Base-by-base conservation (phyloP, 2,329 filamentous ascomycete species). In the Penicillium sp. region DNA sequence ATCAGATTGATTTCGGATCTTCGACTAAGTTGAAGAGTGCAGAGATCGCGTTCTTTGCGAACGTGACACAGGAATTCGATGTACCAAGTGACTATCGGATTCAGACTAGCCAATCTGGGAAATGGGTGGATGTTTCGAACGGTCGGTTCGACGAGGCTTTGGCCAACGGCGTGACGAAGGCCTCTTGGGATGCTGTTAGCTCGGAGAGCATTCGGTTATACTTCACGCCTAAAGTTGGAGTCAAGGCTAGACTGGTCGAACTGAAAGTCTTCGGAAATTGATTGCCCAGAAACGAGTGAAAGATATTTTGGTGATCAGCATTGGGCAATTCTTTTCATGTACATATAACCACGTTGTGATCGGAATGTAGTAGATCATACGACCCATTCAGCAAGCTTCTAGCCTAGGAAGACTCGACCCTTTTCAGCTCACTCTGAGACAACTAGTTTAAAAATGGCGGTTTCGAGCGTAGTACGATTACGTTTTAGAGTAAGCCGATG, bases 21-120 rank as follows among this genome's bases (percentile, higher is more conserved):
- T 42, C n/a, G 1, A 49, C 34, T 3, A 14, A 47, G 31, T 49
- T 54, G 1, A 34, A 45, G 0, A 54, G 57, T 27, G 54, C 57
- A 0, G 61, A 63, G 52, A 53, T 63, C 31, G 57, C 61, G 1
- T 63, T 63, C 49, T 58, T 58, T 18, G 54, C 52, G 8, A 55
- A 60, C 38, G 39, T 22, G 3, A 54, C 54, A 4, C 54, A 55
- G 38, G 47, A 46, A 3, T 57, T 58, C 38, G 61, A 56, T 45
- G 55, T 48, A 7, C 61, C 61, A 1, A 22, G 34, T 5, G 24
- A 27, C 13, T 63, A 62, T 48, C 43, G 50, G 1, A 24, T 63
- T 13, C 51, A 62, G 50, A 48, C 46, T 4, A 49, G 50, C 18
- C n/a, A 39, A 0, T 45, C 39, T 18, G 61, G 53, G 1, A 32